Evolutionary conservation across 1,139 yeast genomes (phyloP), one percentile per base, ranked within the genome.

Genomic region (Wickerhamomyces sp.): DNA sequence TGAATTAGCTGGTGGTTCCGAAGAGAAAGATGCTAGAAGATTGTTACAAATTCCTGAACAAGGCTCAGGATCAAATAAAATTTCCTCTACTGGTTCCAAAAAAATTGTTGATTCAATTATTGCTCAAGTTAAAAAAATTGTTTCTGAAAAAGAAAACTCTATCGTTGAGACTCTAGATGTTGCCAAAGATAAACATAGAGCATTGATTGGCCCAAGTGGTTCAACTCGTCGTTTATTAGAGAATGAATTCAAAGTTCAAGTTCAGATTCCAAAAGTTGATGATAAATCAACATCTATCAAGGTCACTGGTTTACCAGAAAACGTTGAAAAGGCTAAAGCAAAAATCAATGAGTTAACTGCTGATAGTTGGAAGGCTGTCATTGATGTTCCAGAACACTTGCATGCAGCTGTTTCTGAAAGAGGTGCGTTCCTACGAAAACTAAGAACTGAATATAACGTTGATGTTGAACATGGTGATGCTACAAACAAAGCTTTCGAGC

Each of bases 131-230:
- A 70, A 79, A 47, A 72, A 70, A 40, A 68, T 90, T 44, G 83
- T 89, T 28, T 74, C 68, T 16, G 79, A 76, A 28, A 77, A 78
- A 47, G 88, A 87, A 59, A 78, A 80, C 42, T 70, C 80, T 39
- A 69, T 79, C 28, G 67, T 73, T 33, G 82, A 73, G 46, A 72
- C 70, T 26, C 58, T 80, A 40, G 80, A 74, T 9, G 72, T 92
- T 51, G 76, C 94, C 32, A 78, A 80, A 60, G 85, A 81, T 43
- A 83, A 82, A 59, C 94, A 87, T 55, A 77, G 89, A 54, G 70
- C 79, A 18, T 60, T 92, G 44, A 79, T 92, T 61, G 97, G 97
- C 29, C 79, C 90, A 32, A 81, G 81, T 44, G 97, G 97, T 31
- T 59, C 78, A 13, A 74, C 76, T 43, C 87, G 92, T 65, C 82